A percentile compares a stretch with the other conserved stretches of the same genome.
These are phyloP conservation scores for Euphrasia arctica DNA, from an alignment of 305 asterid genomes.

Conservation along the genomic window DNA sequence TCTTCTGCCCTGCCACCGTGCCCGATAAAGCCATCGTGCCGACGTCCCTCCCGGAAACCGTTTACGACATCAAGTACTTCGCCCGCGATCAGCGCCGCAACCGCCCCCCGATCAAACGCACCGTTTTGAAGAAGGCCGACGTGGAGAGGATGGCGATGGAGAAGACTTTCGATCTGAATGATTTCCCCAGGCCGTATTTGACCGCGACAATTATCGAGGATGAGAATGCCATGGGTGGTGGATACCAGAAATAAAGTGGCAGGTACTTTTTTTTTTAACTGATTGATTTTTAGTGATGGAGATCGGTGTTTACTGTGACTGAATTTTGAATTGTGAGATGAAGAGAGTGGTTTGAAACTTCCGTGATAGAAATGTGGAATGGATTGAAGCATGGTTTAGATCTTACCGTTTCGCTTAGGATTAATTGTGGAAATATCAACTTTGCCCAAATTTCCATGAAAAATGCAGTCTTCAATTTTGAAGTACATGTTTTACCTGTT, in stretches of 20 bases:
- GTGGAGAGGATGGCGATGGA: conserved; percentile 74
- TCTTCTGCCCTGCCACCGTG: conserved; percentile 76
- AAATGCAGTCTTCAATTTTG: conserved; percentile 1
- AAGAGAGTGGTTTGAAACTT: neutral
- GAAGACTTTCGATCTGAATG: conserved; percentile 32
- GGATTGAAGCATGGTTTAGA: neutral
- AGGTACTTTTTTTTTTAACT: conserved; percentile 30
- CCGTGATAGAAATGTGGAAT: neutral
- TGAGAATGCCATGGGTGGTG: conserved; percentile 69
- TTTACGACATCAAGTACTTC: conserved; percentile 88
- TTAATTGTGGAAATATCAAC: neutral
- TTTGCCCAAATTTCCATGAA: neutral
- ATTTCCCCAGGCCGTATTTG: conserved; percentile 80
- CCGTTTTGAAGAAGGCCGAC: conserved; percentile 75
- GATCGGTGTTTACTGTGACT: conserved; percentile 7
- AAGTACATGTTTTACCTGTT: conserved; percentile 7
- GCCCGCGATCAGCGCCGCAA: conserved; percentile 92
- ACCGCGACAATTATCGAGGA: conserved; percentile 64
- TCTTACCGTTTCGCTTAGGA: conserved; percentile 4
- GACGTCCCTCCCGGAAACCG: conserved; percentile 77
- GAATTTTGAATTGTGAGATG: conserved; percentile 10
- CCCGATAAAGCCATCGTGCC: conserved; percentile 68
- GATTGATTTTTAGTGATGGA: conserved; percentile 12
- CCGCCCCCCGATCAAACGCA: conserved; percentile 75
- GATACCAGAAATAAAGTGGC: conserved; percentile 61